These are phyloP conservation scores for Paraleonurus japonicus DNA, from an alignment of 257 asterid species.

Conservation along the genomic window DNA sequence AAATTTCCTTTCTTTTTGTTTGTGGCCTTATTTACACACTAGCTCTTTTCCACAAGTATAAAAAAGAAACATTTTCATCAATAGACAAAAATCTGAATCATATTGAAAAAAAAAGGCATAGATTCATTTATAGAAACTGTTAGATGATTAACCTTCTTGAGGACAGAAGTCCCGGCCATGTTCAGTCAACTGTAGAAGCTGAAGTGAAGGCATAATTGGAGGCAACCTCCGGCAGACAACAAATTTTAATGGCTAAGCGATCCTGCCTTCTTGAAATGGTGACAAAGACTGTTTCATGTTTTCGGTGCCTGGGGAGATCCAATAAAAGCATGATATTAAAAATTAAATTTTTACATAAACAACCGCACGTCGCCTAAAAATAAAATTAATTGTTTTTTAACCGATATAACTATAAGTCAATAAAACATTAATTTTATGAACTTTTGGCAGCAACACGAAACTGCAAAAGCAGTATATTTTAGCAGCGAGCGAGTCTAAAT, in stretches of 20 bases:
- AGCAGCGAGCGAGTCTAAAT: not conserved
- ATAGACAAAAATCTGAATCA: constrained; percentile 5
- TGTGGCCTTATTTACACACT: not conserved
- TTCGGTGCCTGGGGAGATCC: constrained; percentile 31
- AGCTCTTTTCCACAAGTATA: not conserved
- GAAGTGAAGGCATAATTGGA: constrained; percentile 86
- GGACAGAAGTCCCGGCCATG: constrained; percentile 89
- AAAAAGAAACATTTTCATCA: not conserved
- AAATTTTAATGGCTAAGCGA: constrained; percentile 34
- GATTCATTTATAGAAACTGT: constrained; percentile 8
- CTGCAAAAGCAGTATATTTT: constrained; percentile 7
- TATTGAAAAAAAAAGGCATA: not conserved
- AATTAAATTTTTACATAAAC: constrained; percentile 10
- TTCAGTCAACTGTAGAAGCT: constrained; percentile 94
- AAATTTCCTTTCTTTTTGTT: not conserved
- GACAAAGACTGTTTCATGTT: constrained; percentile 28
- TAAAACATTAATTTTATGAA: constrained; percentile 1
- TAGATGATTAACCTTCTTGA: constrained; percentile 68
- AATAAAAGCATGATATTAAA: constrained; percentile 15
- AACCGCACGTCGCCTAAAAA: constrained; percentile 4
- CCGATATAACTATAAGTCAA: not conserved
- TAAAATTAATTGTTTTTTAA: not conserved
- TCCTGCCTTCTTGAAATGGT: constrained; percentile 30
- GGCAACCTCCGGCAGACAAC: constrained; percentile 40
- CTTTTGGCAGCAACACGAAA: not conserved